phyloP scores from a whole-genome alignment of 441 rosid genomes.

The Aleurites moluccanus region DNA sequence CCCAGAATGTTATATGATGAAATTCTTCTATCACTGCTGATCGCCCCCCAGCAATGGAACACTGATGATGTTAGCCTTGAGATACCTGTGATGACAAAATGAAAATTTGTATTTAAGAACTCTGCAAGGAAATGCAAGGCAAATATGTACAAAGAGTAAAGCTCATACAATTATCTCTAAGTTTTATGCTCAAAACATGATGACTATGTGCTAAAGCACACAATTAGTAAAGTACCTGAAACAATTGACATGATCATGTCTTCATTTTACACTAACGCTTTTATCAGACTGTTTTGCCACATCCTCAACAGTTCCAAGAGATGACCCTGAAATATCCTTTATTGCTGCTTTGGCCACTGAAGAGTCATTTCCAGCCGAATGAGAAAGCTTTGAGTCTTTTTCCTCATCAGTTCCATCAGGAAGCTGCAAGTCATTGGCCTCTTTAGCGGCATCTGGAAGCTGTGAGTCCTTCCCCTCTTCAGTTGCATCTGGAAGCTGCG shows the following conservation, averaged over 20 bases:
- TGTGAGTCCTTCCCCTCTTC: not conserved
- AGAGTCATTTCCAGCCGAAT: constrained; percentile 27
- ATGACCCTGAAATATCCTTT: constrained; percentile 32
- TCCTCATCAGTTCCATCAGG: constrained; percentile 10
- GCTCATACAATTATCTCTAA: not conserved
- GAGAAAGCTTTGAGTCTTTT: constrained; percentile 20
- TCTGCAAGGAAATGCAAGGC: not conserved
- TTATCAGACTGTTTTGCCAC: constrained; percentile 31
- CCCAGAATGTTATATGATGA: not conserved
- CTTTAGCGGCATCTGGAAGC: constrained; percentile 4
- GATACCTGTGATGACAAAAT: not conserved
- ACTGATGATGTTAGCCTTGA: not conserved
- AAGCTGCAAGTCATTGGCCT: constrained; percentile 3
- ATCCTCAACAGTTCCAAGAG: constrained; percentile 31
- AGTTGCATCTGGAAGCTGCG: constrained; percentile 1
- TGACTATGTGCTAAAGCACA: not conserved
- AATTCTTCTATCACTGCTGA: not conserved
- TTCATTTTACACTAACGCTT: constrained; percentile 24
- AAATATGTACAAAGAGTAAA: not conserved
- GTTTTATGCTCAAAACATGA: not conserved
- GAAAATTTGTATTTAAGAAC: not conserved
- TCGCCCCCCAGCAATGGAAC: not conserved
- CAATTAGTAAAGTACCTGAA: constrained; percentile 24
- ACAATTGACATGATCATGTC: constrained; percentile 15
- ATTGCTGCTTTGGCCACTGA: constrained; percentile 31